Conservation (phyloP, 345 rosid genomes). For the Syzygium aromaticum region DNA sequence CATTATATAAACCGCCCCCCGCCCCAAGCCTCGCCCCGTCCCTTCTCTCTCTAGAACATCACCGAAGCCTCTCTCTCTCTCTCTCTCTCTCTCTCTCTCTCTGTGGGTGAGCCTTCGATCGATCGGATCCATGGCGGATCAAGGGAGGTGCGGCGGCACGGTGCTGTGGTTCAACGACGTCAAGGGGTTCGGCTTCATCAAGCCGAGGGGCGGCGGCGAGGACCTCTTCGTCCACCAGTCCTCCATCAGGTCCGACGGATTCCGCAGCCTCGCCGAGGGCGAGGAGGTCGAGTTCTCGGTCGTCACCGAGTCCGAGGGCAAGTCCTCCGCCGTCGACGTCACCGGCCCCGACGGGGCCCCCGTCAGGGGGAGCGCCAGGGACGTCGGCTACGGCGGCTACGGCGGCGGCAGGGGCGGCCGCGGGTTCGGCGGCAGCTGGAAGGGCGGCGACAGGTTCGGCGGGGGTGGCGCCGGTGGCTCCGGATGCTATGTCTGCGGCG, state of each 20-base stretch:
- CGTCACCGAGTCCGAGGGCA: constrained; percentile 24
- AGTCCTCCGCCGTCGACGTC: constrained; percentile 41
- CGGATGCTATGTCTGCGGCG: constrained; percentile 51
- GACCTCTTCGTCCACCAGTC: constrained; percentile 78
- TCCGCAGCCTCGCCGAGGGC: constrained; percentile 38
- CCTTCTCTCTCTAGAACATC: background rate
- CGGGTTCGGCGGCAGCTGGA: constrained; percentile 1
- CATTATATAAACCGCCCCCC: background rate
- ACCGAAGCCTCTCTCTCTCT: background rate
- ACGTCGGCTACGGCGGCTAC: constrained; percentile 13
- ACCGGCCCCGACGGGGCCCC: constrained; percentile 35
- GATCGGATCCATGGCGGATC: constrained; percentile 14
- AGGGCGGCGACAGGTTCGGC: constrained; percentile 12
- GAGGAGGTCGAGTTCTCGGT: constrained; percentile 42
- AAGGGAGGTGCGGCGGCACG: constrained; percentile 47
- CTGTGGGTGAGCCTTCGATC: background rate
- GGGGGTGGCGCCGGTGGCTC: constrained; percentile 5
- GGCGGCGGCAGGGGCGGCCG: constrained; percentile 14
- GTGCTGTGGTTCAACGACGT: constrained; percentile 52
- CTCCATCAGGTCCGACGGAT: constrained; percentile 56
- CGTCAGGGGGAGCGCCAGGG: constrained; percentile 17
- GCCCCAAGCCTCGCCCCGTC: background rate
- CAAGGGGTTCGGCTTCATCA: constrained; percentile 74
- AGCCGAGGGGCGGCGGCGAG: constrained; percentile 56
- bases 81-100: background rate